Conservation (phyloP, 495 filamentous ascomycete genomes). For the Talaromyces stipitatus region DNA sequence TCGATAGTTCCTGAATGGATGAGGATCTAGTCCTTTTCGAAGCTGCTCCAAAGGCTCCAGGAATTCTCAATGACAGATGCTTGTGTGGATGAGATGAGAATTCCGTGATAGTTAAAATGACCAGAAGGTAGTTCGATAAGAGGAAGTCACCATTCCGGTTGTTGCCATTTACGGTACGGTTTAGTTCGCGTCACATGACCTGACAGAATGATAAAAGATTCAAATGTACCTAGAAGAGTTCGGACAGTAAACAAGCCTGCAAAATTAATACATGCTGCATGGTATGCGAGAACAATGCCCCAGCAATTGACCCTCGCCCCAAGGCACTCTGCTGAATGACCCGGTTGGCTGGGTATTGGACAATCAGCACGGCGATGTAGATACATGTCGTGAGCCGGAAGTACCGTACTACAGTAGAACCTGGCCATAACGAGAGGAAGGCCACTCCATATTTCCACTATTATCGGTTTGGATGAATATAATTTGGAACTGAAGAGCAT, state of each 20-base stretch:
- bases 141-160: no score
- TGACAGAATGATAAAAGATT: constrained; percentile 55
- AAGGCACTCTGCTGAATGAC: constrained; percentile 55
- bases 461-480: no score
- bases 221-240: constrained; percentile 59
- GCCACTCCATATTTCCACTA: no score
- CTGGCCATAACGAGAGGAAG: constrained; percentile 5
- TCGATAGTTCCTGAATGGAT: no score
- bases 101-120: no score
- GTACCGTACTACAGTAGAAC: constrained; percentile 23
- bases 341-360: constrained; percentile 50
- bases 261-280: constrained; percentile 53
- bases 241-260: constrained; percentile 47
- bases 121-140: no score
- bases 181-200: constrained; percentile 66
- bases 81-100: no score
- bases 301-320: constrained; percentile 54
- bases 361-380: constrained; percentile 45
- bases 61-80: no score
- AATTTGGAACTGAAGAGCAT: no score
- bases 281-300: constrained; percentile 49
- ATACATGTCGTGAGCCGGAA: constrained; percentile 48
- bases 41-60: no score
- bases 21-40: no score
- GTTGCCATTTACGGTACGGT: no score